Evolutionary conservation across 1,284 basidiomycete genomes (phyloP).

Genomic region (Microbotryomycetes sp.): DNA sequence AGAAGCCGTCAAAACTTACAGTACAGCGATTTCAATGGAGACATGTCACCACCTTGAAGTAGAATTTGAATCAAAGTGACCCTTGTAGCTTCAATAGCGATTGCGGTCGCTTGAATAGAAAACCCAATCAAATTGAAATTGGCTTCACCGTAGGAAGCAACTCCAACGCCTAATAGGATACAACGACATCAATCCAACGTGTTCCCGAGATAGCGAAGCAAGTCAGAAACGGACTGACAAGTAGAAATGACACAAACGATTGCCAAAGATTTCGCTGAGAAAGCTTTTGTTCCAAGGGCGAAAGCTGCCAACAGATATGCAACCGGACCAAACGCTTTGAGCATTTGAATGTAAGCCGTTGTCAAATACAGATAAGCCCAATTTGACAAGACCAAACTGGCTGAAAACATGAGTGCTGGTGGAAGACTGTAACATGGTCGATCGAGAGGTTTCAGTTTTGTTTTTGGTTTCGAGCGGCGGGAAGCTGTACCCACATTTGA

Average conservation of each 20-base stretch:
- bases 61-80: constrained; percentile 36
- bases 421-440: constrained; percentile 20
- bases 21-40: constrained; percentile 29
- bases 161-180: constrained; percentile 18
- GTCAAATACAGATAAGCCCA: constrained; percentile 17
- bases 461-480: not conserved
- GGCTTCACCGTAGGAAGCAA: constrained; percentile 24
- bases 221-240: constrained; percentile 9
- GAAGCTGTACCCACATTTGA: constrained; percentile 10
- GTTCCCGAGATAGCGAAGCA: not conserved
- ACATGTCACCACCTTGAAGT: constrained; percentile 28
- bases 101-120: constrained; percentile 26
- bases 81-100: constrained; percentile 32
- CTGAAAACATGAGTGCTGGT: constrained; percentile 31
- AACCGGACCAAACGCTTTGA: constrained; percentile 32
- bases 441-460: not conserved
- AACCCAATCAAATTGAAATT: constrained; percentile 27
- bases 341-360: constrained; percentile 11
- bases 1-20: no score
- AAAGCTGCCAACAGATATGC: constrained; percentile 32
- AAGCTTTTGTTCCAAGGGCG: constrained; percentile 24
- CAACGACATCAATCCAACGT: not conserved
- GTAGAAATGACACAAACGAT: constrained; percentile 32
- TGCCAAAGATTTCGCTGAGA: constrained; percentile 14
- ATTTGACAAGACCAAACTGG: constrained; percentile 30